Percentiles rank a stretch among this genome's conserved stretches.
Conservation (phyloP, 108 stramenopile genomes). For the Skeletonema costatum region DNA sequence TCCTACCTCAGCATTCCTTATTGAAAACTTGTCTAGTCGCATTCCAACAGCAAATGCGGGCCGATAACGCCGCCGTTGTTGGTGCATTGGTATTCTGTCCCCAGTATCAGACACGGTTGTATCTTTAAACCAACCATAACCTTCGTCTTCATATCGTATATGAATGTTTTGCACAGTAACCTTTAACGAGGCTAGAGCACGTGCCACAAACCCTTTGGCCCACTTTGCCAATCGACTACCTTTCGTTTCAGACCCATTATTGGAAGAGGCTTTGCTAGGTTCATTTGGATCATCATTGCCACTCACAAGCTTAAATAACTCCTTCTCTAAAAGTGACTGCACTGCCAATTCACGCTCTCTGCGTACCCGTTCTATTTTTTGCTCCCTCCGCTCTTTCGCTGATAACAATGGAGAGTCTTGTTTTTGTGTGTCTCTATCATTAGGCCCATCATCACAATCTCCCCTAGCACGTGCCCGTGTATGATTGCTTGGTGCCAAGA, state of each 20-base stretch:
- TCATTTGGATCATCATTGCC: background rate
- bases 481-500: constrained; percentile 55
- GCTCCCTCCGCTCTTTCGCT: constrained; percentile 5
- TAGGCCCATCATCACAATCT: background rate
- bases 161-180: constrained; percentile 75
- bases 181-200: constrained; percentile 54
- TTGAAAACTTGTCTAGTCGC: constrained; percentile 57
- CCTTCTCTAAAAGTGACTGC: constrained; percentile 26
- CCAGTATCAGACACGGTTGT: background rate
- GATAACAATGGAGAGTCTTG: background rate
- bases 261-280: background rate
- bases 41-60: constrained; percentile 72
- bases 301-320: constrained; percentile 22
- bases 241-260: background rate
- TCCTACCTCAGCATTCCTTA: constrained; percentile 27
- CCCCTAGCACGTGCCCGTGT: background rate
- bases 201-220: constrained; percentile 33
- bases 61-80: constrained; percentile 30
- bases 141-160: constrained; percentile 79
- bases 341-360: constrained; percentile 14
- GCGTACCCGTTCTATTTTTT: background rate
- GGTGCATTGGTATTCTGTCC: background rate
- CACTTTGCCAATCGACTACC: constrained; percentile 1
- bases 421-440: background rate
- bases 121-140: constrained; percentile 61